Evolutionary conservation across 1,284 basidiomycete species (phyloP), one percentile per base, ranked within the genome.

Genomic region (Fomitopsis palustris): DNA sequence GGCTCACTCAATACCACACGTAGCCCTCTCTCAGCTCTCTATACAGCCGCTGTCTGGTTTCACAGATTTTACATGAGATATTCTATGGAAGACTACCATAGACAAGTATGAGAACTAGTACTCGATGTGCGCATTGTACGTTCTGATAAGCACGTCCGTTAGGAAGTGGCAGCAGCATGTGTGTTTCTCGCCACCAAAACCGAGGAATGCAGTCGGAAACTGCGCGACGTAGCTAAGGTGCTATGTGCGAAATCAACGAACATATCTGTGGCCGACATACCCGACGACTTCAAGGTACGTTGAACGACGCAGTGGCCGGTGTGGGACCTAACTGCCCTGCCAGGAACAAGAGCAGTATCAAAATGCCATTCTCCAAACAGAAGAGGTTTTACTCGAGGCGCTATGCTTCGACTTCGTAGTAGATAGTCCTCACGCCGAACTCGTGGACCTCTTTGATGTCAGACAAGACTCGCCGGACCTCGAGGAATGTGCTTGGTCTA

Each of bases 41-140:
- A 88, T 62, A 90, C 90, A 29, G 93, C 93, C 17, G 90, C 93
- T 29, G 92, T 90, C 4, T 93, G 93, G 82, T 90, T 96, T 63
- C 95, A 97, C 74, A 85, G 95, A 14, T 97, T 97, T 75, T 97
- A 92, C 76, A 95, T 97, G 93, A 84, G 95, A 56, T 88, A 86
- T 68, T 87, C 93, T n/a, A 82, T 95, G 80, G 83, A 88, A 67
- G 88, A 93, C 68, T 90, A 92, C 71, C 84, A 88, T 70, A 84
- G 88, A 63, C 90, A 91, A 78, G 90, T 90, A 68, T 64, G 72
- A 12, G 10, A 14, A 23, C 63, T 27, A 55, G 37, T 55, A 53
- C 52, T 37, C 53, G 27, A 7, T 19, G 23, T 56, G 56, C 8
- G 23, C 39, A 31, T 35, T 14, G 45, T 14, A 17, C 54, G 52